A percentile compares a stretch with the other conserved stretches of the same genome.
Conservation (phyloP, 1,284 basidiomycete species). For the Neonothopanus nambi region DNA sequence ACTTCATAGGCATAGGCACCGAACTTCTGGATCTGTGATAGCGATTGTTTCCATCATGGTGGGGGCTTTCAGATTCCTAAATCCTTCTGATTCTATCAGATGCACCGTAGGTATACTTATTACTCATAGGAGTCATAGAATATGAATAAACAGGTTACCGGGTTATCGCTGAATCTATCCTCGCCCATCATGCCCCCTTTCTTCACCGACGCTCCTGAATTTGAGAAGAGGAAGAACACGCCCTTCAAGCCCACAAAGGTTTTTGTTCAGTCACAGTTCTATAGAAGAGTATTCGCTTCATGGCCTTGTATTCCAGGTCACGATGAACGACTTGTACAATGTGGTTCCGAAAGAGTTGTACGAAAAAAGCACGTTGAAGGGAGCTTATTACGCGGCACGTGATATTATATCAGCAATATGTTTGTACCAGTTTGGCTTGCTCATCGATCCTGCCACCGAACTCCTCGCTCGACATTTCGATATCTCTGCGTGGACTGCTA, state of each 20-base stretch:
- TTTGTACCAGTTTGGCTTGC: not conserved
- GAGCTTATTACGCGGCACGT: conserved; percentile 2
- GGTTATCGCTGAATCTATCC: no score
- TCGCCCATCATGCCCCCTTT: not conserved
- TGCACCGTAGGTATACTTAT: no score
- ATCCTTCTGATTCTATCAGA: no score
- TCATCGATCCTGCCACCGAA: conserved; percentile 5
- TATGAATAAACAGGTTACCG: no score
- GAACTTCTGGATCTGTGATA: no score
- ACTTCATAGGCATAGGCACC: no score
- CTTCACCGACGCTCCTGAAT: conserved; percentile 8
- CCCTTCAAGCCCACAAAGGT: conserved; percentile 8
- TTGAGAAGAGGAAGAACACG: not conserved
- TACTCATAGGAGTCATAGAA: no score
- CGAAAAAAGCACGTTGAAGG: conserved; percentile 12
- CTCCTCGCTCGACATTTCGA: not conserved
- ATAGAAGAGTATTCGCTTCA: no score
- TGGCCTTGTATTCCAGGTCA: no score
- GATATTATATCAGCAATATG: conserved; percentile 5
- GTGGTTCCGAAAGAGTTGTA: conserved; percentile 9
- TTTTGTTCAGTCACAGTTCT: no score
- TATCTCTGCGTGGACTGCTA: not conserved
- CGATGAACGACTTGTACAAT: conserved; percentile 9
- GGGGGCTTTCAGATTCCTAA: no score
- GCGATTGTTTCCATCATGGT: no score